Percentiles rank a stretch among this genome's conserved stretches.
phyloP scores from a whole-genome alignment of 495 filamentous ascomycete species.

The Penicillium pancosmium region DNA sequence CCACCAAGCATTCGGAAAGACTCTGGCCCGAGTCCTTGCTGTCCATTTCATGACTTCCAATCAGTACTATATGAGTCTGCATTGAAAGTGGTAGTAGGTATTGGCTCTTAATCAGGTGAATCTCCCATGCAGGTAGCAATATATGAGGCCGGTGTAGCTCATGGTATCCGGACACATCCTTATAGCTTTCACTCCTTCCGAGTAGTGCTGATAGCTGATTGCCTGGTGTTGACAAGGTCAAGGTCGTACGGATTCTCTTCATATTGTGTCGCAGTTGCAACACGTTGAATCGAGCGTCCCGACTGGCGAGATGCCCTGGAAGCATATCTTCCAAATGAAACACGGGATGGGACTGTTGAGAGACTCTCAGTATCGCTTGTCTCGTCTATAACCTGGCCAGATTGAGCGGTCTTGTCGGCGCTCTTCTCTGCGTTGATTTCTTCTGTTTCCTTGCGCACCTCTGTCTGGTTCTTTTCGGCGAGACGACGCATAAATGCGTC shows the following conservation, averaged over 20 bases:
- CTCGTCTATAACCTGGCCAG: constrained; percentile 7
- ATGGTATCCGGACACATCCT: background rate
- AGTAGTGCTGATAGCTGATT: constrained; percentile 33
- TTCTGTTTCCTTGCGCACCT: constrained; percentile 8
- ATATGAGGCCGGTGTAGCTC: too few species aligned
- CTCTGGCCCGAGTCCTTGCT: too few species aligned
- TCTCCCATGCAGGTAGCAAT: too few species aligned
- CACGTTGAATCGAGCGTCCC: constrained; percentile 28
- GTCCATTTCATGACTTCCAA: too few species aligned
- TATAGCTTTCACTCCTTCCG: constrained; percentile 16
- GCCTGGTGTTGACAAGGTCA: constrained; percentile 40
- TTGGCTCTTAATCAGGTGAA: too few species aligned
- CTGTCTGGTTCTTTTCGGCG: constrained; percentile 28
- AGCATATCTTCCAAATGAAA: constrained; percentile 19
- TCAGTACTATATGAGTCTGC: too few species aligned
- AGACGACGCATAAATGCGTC: constrained; percentile 39
- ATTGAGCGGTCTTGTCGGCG: constrained; percentile 10
- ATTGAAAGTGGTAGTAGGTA: too few species aligned
- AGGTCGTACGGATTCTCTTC: constrained; percentile 44
- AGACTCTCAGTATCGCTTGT: constrained; percentile 26
- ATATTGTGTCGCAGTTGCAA: constrained; percentile 33
- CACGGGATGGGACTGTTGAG: constrained; percentile 31
- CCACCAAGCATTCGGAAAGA: too few species aligned
- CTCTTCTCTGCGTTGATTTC: constrained; percentile 16
- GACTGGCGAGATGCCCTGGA: constrained; percentile 36